Evolutionary conservation across 2,329 filamentous ascomycete genomes (phyloP).

Genomic region (Talaromyces sp.): DNA sequence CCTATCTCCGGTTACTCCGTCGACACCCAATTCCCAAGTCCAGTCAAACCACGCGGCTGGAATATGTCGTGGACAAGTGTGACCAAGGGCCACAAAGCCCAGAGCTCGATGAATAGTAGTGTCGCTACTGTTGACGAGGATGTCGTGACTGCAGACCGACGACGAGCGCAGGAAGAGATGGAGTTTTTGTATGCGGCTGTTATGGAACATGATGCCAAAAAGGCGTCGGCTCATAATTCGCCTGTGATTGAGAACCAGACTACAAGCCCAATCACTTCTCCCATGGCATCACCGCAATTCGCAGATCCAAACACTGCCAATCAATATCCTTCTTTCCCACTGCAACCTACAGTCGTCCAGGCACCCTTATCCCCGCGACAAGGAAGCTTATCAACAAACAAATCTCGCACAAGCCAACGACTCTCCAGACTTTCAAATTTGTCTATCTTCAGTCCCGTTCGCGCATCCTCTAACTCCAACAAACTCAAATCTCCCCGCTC

Average conservation of each 20-base stretch:
- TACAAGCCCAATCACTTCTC: conserved; percentile 26
- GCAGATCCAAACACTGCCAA: conserved; percentile 25
- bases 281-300: conserved; percentile 26
- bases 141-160: conserved; percentile 71
- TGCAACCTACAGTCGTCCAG: conserved; percentile 11
- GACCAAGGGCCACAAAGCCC: conserved; percentile 30
- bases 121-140: conserved; percentile 73
- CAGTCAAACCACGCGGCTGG: conserved; percentile 37
- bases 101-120: conserved; percentile 52
- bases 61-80: conserved; percentile 41
- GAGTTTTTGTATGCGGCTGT: conserved; percentile 90
- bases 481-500: conserved; percentile 46
- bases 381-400: conserved; percentile 20
- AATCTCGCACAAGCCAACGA: conserved; percentile 36
- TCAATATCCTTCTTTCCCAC: conserved; percentile 10
- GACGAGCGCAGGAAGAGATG: conserved; percentile 76
- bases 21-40: conserved; percentile 34
- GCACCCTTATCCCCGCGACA: conserved; percentile 18
- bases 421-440: conserved; percentile 42
- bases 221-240: conserved; percentile 28
- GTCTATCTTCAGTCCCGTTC: conserved; percentile 43
- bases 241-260: conserved; percentile 29
- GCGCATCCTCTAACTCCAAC: conserved; percentile 39
- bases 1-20: conserved; percentile 34
- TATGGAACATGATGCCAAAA: conserved; percentile 75